phyloP scores from a whole-genome alignment of 1,139 yeast species.

The Nakaseomyces delphensis region DNA sequence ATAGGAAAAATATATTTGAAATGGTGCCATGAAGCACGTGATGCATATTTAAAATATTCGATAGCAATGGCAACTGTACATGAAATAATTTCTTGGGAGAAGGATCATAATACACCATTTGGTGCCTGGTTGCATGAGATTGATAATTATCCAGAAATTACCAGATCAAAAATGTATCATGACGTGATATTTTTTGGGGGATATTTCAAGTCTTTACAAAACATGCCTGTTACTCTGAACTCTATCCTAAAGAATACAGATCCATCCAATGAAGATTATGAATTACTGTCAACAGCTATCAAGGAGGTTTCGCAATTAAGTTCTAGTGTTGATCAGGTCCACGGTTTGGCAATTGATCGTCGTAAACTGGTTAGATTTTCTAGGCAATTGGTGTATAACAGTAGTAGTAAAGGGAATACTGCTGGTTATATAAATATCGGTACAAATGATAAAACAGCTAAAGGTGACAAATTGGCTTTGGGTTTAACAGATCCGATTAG shows the following conservation, averaged over 20 bases:
- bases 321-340: slow-evolving; percentile 45
- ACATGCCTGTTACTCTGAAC: slow-evolving; percentile 55
- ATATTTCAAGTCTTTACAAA: slow-evolving; percentile 65
- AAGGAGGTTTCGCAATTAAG: slow-evolving; percentile 40
- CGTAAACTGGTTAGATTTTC: slow-evolving; percentile 42
- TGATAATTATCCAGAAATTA: slow-evolving; percentile 38
- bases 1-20: slow-evolving; percentile 56
- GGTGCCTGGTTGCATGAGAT: slow-evolving; percentile 41
- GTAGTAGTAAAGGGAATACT: slow-evolving; percentile 29
- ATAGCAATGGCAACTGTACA: slow-evolving; percentile 44
- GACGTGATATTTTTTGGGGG: slow-evolving; percentile 63
- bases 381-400: slow-evolving; percentile 44
- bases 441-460: slow-evolving; percentile 23
- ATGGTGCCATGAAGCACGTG: slow-evolving; percentile 57
- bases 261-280: slow-evolving; percentile 47
- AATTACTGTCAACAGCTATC: slow-evolving; percentile 47
- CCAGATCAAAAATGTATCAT: slow-evolving; percentile 41
- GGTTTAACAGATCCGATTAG: slow-evolving; percentile 51
- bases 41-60: slow-evolving; percentile 53
- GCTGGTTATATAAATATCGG: slow-evolving; percentile 27
- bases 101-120: slow-evolving; percentile 42
- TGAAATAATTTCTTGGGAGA: slow-evolving; percentile 46
- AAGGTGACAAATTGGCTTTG: slow-evolving; percentile 34
- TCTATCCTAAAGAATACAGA: slow-evolving; percentile 49
- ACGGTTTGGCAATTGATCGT: slow-evolving; percentile 47